Base-by-base conservation (phyloP, 495 filamentous ascomycete species). In the Trichoderma reesei region DNA sequence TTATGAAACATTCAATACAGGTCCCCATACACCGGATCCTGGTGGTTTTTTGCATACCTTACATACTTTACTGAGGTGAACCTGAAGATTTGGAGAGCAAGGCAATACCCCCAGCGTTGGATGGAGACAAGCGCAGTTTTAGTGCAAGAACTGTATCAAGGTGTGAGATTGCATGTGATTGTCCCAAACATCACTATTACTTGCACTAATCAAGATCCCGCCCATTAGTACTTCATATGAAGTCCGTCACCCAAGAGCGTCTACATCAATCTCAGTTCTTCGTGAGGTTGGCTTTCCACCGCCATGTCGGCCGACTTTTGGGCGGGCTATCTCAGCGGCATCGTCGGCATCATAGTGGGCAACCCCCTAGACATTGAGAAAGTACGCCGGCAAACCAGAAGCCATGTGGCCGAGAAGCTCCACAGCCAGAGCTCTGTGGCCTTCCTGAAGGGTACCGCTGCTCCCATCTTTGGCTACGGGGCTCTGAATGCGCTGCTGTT, bases 361-460 rank as follows among this genome's bases (percentile, higher is more conserved):
- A 95, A 94, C 67, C 92, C 92, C 3, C 78, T 96, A 0, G 92
- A 96, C 69, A 78, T 96, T 2, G 78, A 94, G 68, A 96, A 96
- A 77, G 89, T 92, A 51, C 85, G 83, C 38, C 76, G 91, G 5
- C 92, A 96, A 79, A 87, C 90, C 56, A 65, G 63, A 64, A 68
- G 64, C 46, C 65, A 54, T 18, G 60, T 62, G 61, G 60, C 63
- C 59, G n/a, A 36, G n/a, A 34, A 37, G 66, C 56, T 66, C 67
- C 41, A 66, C 68, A 0, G 60, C 72, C 36, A 33, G 59, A 20
- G 5, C 63, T 14, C 65, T 11, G 59, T 62, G 62, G 10, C 41
- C 48, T 51, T 34, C 60, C 59, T 46, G 39, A 42, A 9, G 61
- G 92, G 92, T 54, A 81, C 88, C 14, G 85, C 91, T 18, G 90